These are phyloP conservation scores for Pseudogymnoascus sp. DNA, from an alignment of 2,329 filamentous ascomycete species.

Conservation along the genomic window DNA sequence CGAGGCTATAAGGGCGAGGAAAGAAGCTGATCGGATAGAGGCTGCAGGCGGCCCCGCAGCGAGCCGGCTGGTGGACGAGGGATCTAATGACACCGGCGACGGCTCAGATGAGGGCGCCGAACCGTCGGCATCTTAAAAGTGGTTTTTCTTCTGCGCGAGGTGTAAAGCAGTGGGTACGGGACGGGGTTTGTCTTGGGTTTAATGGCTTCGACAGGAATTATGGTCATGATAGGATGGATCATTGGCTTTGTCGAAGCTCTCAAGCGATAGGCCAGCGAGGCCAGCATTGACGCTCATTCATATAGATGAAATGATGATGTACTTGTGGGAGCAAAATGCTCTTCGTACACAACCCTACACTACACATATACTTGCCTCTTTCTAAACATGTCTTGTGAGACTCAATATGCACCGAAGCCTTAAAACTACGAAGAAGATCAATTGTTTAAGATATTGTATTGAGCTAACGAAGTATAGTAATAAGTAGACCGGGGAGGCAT, in stretches of 20 bases:
- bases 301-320: constrained; percentile 3
- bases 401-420: background rate
- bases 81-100: constrained; percentile 10
- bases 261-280: constrained; percentile 1
- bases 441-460: background rate
- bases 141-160: background rate
- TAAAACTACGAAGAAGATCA: background rate
- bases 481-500: background rate
- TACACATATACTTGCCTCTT: background rate
- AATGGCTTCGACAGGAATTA: background rate
- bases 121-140: background rate
- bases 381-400: background rate
- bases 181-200: constrained; percentile 4
- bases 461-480: background rate
- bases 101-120: constrained; percentile 5
- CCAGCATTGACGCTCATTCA: constrained; percentile 5
- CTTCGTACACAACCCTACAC: background rate
- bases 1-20: constrained; percentile 61
- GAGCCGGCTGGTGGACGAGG: background rate
- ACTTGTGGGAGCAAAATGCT: background rate
- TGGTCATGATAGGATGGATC: constrained; percentile 2
- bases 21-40: constrained; percentile 63
- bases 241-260: constrained; percentile 2
- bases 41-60: constrained; percentile 7
- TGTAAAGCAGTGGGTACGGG: constrained; percentile 5